A percentile compares a stretch with the other conserved stretches of the same genome.
phyloP scores from a whole-genome alignment of 495 filamentous ascomycete genomes.

The Penicillium dipodomyicola region DNA sequence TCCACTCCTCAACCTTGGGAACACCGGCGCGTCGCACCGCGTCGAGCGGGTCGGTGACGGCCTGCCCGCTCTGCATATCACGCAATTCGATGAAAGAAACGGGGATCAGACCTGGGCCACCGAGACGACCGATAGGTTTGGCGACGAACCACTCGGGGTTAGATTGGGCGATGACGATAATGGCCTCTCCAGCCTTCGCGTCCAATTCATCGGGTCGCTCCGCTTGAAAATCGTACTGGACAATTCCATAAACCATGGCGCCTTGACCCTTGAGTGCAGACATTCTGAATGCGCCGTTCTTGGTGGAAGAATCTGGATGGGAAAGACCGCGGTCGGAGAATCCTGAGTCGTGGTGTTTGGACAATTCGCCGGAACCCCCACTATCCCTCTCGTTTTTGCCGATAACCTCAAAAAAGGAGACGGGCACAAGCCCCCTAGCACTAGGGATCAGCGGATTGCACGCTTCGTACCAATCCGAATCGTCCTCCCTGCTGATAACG shows the following conservation, averaged over 20 bases:
- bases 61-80: conserved; percentile 84
- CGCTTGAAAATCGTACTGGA: conserved; percentile 95
- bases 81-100: conserved; percentile 96
- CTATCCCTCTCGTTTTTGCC: conserved; percentile 84
- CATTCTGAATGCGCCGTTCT: conserved; percentile 45
- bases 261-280: conserved; percentile 63
- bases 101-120: conserved; percentile 91
- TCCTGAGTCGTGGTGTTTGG: conserved; percentile 72
- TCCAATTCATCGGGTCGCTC: conserved; percentile 94
- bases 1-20: conserved; percentile 98
- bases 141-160: conserved; percentile 99
- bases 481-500: conserved; percentile 94
- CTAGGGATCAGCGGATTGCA: conserved; percentile 91
- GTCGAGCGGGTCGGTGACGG: conserved; percentile 78
- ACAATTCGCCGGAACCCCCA: conserved; percentile 66
- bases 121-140: conserved; percentile 92
- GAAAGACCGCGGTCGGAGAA: conserved; percentile 63
- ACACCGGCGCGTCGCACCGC: conserved; percentile 88
- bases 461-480: conserved; percentile 95
- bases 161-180: conserved; percentile 98
- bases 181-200: conserved; percentile 90
- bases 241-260: conserved; percentile 92
- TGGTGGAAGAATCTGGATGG: conserved; percentile 35
- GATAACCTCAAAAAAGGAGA: conserved; percentile 86
- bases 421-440: conserved; percentile 88